Base-by-base conservation (phyloP, 179 eudicot species). In the Camellia oleifera region DNA sequence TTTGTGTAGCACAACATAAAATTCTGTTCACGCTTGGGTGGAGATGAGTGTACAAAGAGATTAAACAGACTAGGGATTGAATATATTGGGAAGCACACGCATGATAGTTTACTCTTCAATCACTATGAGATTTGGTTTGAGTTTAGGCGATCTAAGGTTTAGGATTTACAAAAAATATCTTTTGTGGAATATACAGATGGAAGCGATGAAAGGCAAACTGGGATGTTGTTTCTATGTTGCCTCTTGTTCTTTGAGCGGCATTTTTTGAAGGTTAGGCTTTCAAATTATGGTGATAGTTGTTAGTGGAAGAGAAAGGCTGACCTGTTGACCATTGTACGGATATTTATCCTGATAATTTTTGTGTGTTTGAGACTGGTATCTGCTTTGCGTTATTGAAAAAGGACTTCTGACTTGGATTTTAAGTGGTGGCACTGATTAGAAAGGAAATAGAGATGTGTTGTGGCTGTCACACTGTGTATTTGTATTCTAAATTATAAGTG, bases 111-210 rank as follows among this genome's bases (percentile, higher is more conserved):
- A 81, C 97, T 96, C 58, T 96, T 94, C 84, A 94, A 94, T 83
- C 99, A 96, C 77, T 96, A 91, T 77, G 99, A 96, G 85, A 92
- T 94, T 79, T 96, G 99, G 99, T 92, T 92, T 14, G 97, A 88
- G 86, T 96, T 96, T 82, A 87, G 95, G 73, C 86, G 98, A 69
- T 75, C 77, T 17, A 92, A 84, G 82, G 75, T 14, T 26, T 78
- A 69, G 62, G 56, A 58, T 69, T 50, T 69, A n/a, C 12, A 42
- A 68, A 15, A 53, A 56, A 40, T 56, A 4, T 17, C 7, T 2
- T 5, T 77, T 53, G 23, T 11, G 66, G 67, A 10, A 1, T 26
- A 2, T 67, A 4, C n/a, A 40, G 74, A 78, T 69, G 67, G 67
- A 57, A 66, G 23, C 42, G 42, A 11, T n/a, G 75, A 57, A 40